Conservation (phyloP, 2,329 filamentous ascomycete species). For the Calonectria pseudoturangicola region DNA sequence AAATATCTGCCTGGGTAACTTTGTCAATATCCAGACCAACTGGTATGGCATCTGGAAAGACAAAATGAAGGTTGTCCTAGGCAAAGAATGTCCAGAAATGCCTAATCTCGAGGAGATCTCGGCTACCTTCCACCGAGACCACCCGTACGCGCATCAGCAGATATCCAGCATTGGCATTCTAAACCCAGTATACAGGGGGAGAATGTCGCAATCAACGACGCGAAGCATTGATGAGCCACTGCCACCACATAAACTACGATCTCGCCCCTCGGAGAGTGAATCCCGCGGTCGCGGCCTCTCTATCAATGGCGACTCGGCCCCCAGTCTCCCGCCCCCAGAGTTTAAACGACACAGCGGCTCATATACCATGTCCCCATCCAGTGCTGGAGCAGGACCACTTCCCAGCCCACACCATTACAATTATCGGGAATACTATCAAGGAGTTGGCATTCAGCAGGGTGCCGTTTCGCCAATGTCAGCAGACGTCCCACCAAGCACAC, state of each 20-base stretch:
- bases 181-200: constrained; percentile 81
- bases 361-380: constrained; percentile 76
- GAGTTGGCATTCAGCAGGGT: constrained; percentile 66
- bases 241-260: constrained; percentile 68
- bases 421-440: constrained; percentile 67
- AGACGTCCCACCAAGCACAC: constrained; percentile 70
- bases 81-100: constrained; percentile 76
- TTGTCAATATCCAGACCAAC: constrained; percentile 87
- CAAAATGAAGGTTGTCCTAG: constrained; percentile 85
- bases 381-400: constrained; percentile 56
- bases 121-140: constrained; percentile 86
- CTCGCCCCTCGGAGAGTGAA: constrained; percentile 69
- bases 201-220: constrained; percentile 75
- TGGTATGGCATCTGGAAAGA: constrained; percentile 91
- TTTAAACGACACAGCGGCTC: constrained; percentile 81
- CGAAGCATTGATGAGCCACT: constrained; percentile 69
- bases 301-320: constrained; percentile 77
- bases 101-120: constrained; percentile 84
- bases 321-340: constrained; percentile 79
- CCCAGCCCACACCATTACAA: constrained; percentile 74
- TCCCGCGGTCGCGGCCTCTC: constrained; percentile 76
- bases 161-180: constrained; percentile 84
- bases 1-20: constrained; percentile 87
- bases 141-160: constrained; percentile 83
- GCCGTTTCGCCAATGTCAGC: constrained; percentile 73